Evolutionary conservation across 1,284 basidiomycete genomes (phyloP), one percentile per base, ranked within the genome.

Genomic region (Microbotryum silenes-acaulis): DNA sequence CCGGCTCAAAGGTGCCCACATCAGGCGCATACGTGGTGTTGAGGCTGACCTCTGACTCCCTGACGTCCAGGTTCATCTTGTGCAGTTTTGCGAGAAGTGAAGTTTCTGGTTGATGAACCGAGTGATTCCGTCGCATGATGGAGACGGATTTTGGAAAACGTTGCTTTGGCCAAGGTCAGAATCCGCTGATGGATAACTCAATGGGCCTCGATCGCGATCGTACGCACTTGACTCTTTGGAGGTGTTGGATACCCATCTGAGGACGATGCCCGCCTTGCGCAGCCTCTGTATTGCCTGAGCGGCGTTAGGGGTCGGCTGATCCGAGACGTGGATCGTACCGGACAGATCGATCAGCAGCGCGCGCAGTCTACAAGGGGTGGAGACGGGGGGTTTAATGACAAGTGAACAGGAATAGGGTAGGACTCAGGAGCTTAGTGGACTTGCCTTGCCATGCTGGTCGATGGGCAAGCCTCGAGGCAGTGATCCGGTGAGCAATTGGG

Each of bases 261-360:
- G 81, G 0, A 84, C 82, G 7, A 85, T 73, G 0, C 72, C 66
- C 1, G 79, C 75, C 0, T 64, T 65, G 0, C 81, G 77, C 4
- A 88, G 76, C 12, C 77, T 75, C 1, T 74, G 70, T 18, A 87
- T 72, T 0, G 85, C 83, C 1, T 76, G 65, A 0, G 79, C 78
- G 0, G 86, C 84, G 18, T 77, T 72, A 0, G 78, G 77, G 0
- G 80, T 84, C 0, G 83, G 77, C 0, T 73, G 73, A 2, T 77
- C 73, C 42, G 82, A 85, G 52, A 85, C 75, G 57, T 86, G 81
- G 4, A 88, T 74, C 1, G 83, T 88, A 0, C 86, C 86, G 14
- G 83, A 85, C 18, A 87, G 79, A 67, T 87, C 86, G 62, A 87
- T 80, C 27, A 87, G 79, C 0, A 87, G 70, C 0, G 80, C 84